Conservation (phyloP, 2,329 filamentous ascomycete species). For the Acephala macrosclerotiorum region DNA sequence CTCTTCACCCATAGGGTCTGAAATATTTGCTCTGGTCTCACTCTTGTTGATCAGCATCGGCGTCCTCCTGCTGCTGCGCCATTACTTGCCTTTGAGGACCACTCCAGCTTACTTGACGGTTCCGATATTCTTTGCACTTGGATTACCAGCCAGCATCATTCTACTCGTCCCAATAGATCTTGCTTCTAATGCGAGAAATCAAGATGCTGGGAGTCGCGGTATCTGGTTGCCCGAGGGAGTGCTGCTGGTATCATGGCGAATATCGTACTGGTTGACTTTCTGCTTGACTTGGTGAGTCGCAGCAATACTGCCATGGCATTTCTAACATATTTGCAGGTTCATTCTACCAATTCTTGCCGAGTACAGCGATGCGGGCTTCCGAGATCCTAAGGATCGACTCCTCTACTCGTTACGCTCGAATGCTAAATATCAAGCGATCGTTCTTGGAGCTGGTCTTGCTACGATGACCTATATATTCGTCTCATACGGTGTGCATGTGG, state of each 20-base stretch:
- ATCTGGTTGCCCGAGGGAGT: conserved; percentile 86
- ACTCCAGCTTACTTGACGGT: conserved; percentile 90
- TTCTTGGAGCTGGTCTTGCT: conserved; percentile 72
- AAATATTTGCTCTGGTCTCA: conserved; percentile 77
- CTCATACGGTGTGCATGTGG: conserved; percentile 75
- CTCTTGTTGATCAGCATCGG: conserved; percentile 76
- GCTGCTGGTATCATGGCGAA: conserved; percentile 88
- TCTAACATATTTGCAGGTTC: conserved; percentile 60
- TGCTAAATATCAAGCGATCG: conserved; percentile 85
- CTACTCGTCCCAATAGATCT: conserved; percentile 95
- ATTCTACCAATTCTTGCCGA: conserved; percentile 93
- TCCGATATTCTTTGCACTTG: conserved; percentile 95
- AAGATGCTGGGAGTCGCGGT: conserved; percentile 74
- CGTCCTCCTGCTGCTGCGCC: conserved; percentile 84
- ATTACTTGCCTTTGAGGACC: conserved; percentile 88
- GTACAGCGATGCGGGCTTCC: conserved; percentile 93
- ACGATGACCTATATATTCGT: conserved; percentile 86
- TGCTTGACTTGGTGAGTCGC: conserved; percentile 81
- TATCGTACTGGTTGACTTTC: conserved; percentile 98
- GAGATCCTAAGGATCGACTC: conserved; percentile 81
- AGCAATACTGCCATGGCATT: background rate
- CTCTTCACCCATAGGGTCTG: conserved; percentile 76
- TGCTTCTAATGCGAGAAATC: conserved; percentile 80
- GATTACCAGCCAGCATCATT: conserved; percentile 88
- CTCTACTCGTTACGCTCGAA: conserved; percentile 88